Base-by-base conservation (phyloP, 176 grass and related monocot species). In the Hyparrhenia diplandra region DNA sequence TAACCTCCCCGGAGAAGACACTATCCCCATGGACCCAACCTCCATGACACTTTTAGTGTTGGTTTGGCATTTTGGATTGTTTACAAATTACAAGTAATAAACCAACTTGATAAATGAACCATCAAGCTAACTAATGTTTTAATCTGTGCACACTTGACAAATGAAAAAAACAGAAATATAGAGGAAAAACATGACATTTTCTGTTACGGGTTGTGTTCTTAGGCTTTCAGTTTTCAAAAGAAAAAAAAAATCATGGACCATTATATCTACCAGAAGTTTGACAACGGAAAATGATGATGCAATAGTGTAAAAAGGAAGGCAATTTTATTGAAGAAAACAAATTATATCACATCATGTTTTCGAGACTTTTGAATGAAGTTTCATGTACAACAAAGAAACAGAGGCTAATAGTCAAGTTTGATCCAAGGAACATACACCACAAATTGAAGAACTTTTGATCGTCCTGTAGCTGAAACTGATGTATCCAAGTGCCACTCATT, bases 401-500 rank as follows among this genome's bases (percentile, higher is more conserved):
- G 25, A 47, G 18, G 39, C 25, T 66, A 87, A 77, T 55, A 18
- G 42, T 3, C 14, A 21, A 60, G 8, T 83, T 31, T 76, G 34
- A 55, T 82, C 62, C 47, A 80, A 89, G 90, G 66, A 90, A 80
- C 89, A 84, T 99, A 99, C 96, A 95, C 96, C 49, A 95, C 96
- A 90, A 99, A 99, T 62, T 99, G 96, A 81, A 99, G 92, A 83
- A 99, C 87, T 91, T 99, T 99, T 40, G 96, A 99, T 85, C 89
- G 82, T 58, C 96, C 92, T 46, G 92, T 90, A 76, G 96, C 90
- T 73, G 90, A 86, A 82, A 99, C 85, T 30, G 96, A 99, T 72
- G 96, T 95, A 89, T 95, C 96, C 76, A 99, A 89, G 79, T 95
- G 92, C 96, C 96, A 99, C 27, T 99, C 92, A 57, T 95, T 99